Percentiles rank a stretch among this genome's conserved stretches.
phyloP scores from a whole-genome alignment of 208 protist genomes.

The Vickermania ingenoplastis region DNA sequence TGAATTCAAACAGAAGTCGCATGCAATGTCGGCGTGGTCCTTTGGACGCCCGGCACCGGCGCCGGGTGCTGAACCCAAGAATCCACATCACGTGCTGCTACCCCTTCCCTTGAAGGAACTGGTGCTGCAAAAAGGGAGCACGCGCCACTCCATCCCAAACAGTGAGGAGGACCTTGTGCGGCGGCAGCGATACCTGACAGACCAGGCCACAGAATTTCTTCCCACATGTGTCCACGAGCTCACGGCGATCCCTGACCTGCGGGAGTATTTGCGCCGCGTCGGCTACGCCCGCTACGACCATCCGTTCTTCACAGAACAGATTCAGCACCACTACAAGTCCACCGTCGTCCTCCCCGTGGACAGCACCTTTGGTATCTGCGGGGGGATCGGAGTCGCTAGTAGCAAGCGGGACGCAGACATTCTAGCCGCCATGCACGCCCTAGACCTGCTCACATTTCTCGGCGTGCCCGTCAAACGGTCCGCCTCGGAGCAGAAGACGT shows the following conservation, averaged over 20 bases:
- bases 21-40: conserved; percentile 65
- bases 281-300: conserved; percentile 23
- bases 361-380: conserved; percentile 59
- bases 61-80: conserved; percentile 25
- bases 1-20: conserved; percentile 37
- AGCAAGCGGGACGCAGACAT: conserved; percentile 35
- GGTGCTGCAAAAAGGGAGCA: conserved; percentile 8
- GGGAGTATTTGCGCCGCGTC: conserved; percentile 10
- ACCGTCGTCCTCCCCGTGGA: conserved; percentile 74
- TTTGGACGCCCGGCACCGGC: conserved; percentile 68
- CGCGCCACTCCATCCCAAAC: conserved; percentile 8
- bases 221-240: conserved; percentile 40
- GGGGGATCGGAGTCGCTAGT: conserved; percentile 64
- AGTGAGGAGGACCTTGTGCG: conserved; percentile 58
- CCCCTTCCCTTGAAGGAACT: conserved; percentile 58
- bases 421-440: conserved; percentile 77
- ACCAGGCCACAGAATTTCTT: conserved; percentile 45
- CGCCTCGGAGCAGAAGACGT: conserved; percentile 5
- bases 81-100: conserved; percentile 35
- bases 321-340: conserved; percentile 38
- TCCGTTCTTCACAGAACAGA: conserved; percentile 53
- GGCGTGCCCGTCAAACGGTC: conserved; percentile 16
- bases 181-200: conserved; percentile 39
- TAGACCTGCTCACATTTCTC: conserved; percentile 59
- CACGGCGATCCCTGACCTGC: conserved; percentile 10